Conservation (phyloP, 306 rosid genomes). For the Myrica gale region DNA sequence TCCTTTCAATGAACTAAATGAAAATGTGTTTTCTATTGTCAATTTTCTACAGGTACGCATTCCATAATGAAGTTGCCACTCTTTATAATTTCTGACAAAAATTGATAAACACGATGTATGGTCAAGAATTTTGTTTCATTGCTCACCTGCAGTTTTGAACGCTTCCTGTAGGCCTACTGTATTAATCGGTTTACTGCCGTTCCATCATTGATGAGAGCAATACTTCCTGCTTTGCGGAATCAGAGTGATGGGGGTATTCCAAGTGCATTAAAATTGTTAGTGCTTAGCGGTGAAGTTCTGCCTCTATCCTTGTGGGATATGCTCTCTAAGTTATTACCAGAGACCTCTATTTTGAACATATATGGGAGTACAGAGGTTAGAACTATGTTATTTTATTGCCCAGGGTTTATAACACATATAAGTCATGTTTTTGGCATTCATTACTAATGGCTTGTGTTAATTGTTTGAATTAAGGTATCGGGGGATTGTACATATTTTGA, state of each 20-base stretch:
- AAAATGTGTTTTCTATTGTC: constrained; percentile 49
- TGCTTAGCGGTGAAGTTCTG: constrained; percentile 81
- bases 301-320: constrained; percentile 61
- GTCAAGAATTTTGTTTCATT: constrained; percentile 11
- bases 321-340: constrained; percentile 60
- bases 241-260: constrained; percentile 20
- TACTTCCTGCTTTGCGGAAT: constrained; percentile 66
- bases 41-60: constrained; percentile 65
- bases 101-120: neutral
- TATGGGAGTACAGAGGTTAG: constrained; percentile 94
- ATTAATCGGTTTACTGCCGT: constrained; percentile 67
- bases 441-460: constrained; percentile 28
- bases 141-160: constrained; percentile 21
- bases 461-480: constrained; percentile 56
- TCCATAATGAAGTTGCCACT: neutral
- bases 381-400: constrained; percentile 8
- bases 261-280: constrained; percentile 62
- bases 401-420: neutral
- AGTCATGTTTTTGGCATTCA: constrained; percentile 3
- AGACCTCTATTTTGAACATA: constrained; percentile 73
- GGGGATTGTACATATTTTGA: constrained; percentile 97
- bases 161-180: constrained; percentile 63
- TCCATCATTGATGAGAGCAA: constrained; percentile 76
- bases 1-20: constrained; percentile 56
- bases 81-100: neutral